A percentile compares a stretch with the other conserved stretches of the same genome.
These are phyloP conservation scores for Brettanomyces naardenensis DNA, from an alignment of 805 yeast species.

Conservation along the genomic window DNA sequence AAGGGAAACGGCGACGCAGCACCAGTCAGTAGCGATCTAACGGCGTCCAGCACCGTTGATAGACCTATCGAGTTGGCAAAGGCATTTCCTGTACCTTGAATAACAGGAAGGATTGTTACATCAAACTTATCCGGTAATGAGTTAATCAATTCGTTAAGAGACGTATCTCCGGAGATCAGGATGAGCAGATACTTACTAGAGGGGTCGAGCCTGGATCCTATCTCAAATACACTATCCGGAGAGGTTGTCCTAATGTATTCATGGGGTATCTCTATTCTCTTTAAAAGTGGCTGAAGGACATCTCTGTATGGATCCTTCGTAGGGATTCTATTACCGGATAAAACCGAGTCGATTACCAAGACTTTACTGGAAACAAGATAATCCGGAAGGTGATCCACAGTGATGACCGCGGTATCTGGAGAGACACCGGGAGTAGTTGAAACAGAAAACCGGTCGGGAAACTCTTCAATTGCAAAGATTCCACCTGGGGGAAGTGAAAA, in stretches of 20 bases:
- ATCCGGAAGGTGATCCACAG: constrained; percentile 4
- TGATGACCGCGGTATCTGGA: not conserved
- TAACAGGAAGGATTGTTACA: constrained; percentile 35
- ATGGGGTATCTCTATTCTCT: constrained; percentile 25
- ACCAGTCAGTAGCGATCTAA: constrained; percentile 28
- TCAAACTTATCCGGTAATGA: constrained; percentile 8
- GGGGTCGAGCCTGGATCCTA: constrained; percentile 19
- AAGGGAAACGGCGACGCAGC: constrained; percentile 32
- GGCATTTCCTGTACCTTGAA: constrained; percentile 87
- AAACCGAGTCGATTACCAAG: constrained; percentile 38
- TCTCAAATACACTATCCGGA: constrained; percentile 29
- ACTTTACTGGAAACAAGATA: constrained; percentile 3
- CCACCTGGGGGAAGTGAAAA: too few species aligned
- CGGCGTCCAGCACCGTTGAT: constrained; percentile 24
- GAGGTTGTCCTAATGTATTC: constrained; percentile 27
- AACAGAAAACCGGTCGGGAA: too few species aligned
- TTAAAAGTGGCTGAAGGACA: constrained; percentile 42
- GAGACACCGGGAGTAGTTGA: too few species aligned
- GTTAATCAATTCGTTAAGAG: constrained; percentile 70
- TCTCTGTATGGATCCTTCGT: constrained; percentile 30
- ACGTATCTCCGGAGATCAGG: constrained; percentile 81
- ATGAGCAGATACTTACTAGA: constrained; percentile 34
- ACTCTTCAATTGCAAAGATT: too few species aligned
- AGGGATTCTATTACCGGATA: constrained; percentile 38
- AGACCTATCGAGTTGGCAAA: constrained; percentile 54